Evolutionary conservation across 2,329 filamentous ascomycete genomes (phyloP).

Genomic region (Colletotrichum lupini): DNA sequence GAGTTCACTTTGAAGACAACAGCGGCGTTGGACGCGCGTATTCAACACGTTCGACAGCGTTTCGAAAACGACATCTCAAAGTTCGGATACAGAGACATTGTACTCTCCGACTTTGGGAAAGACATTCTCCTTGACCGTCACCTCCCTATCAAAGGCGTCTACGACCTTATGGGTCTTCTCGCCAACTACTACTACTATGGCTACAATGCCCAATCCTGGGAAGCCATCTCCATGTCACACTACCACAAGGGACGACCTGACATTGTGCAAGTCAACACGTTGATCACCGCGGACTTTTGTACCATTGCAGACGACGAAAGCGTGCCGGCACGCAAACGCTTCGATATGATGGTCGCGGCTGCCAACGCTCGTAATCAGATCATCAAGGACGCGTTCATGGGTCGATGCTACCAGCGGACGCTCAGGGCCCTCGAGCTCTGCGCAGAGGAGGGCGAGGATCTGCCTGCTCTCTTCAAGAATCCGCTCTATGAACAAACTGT

Average conservation of each 20-base stretch:
- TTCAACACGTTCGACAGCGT: constrained; percentile 28
- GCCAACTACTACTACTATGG: constrained; percentile 39
- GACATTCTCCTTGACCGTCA: constrained; percentile 11
- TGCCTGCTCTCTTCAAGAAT: neutral
- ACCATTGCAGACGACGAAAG: constrained; percentile 13
- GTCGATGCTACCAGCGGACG: constrained; percentile 5
- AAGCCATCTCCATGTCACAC: constrained; percentile 38
- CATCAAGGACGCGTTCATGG: neutral
- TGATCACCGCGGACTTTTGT: constrained; percentile 36
- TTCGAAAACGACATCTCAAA: constrained; percentile 16
- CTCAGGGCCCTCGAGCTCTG: constrained; percentile 6
- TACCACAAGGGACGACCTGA: constrained; percentile 39
- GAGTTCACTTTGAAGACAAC: neutral
- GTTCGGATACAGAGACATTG: constrained; percentile 28
- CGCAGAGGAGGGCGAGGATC: neutral
- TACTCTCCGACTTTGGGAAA: constrained; percentile 26
- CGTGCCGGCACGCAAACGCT: neutral
- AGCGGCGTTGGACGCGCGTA: constrained; percentile 30
- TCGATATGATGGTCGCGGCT: neutral
- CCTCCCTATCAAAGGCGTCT: constrained; percentile 33
- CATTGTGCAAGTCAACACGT: constrained; percentile 36
- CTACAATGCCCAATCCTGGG: constrained; percentile 37
- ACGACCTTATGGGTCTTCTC: constrained; percentile 38
- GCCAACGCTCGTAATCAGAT: neutral
- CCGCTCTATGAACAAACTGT: constrained; percentile 4